Conservation (phyloP, 208 protist species). For the Phytomonas francai region DNA sequence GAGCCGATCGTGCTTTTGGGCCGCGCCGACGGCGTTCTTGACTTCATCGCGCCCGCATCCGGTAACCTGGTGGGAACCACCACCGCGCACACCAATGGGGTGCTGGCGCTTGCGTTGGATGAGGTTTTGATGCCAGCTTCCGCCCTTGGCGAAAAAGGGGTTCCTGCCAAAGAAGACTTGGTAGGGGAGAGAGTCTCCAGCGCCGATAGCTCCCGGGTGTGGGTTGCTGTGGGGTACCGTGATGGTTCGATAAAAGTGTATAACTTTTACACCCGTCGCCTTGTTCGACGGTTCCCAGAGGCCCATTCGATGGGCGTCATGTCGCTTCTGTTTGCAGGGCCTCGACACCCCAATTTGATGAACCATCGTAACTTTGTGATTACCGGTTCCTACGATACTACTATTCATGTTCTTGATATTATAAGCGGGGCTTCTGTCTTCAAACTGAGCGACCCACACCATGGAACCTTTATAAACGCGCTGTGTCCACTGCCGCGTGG, state of each 20-base stretch:
- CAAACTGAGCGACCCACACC: constrained; percentile 38
- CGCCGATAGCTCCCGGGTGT: constrained; percentile 19
- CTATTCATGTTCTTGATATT: constrained; percentile 53
- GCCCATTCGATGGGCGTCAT: constrained; percentile 63
- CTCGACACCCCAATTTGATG: constrained; percentile 6
- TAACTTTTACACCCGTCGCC: constrained; percentile 46
- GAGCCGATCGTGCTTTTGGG: constrained; percentile 36
- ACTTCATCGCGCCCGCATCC: constrained; percentile 32
- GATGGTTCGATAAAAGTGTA: constrained; percentile 80
- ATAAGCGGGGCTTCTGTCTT: constrained; percentile 24
- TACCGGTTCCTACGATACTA: constrained; percentile 60
- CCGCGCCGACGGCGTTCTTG: constrained; percentile 47
- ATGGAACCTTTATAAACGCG: constrained; percentile 47
- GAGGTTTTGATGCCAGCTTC: too few relatives aligned
- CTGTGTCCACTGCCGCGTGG: constrained; percentile 23
- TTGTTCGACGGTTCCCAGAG: constrained; percentile 61
- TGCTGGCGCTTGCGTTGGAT: constrained; percentile 34
- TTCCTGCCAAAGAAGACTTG: too few relatives aligned
- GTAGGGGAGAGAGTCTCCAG: too few relatives aligned
- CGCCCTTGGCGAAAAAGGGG: too few relatives aligned
- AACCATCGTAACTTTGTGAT: constrained; percentile 51
- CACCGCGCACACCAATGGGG: constrained; percentile 43
- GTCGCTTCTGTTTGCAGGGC: constrained; percentile 46
- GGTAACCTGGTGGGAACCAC: constrained; percentile 20
- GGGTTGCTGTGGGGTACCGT: constrained; percentile 74